Conservation (phyloP, 2,329 filamentous ascomycete genomes). For the Neopestalotiopsis clavispora region DNA sequence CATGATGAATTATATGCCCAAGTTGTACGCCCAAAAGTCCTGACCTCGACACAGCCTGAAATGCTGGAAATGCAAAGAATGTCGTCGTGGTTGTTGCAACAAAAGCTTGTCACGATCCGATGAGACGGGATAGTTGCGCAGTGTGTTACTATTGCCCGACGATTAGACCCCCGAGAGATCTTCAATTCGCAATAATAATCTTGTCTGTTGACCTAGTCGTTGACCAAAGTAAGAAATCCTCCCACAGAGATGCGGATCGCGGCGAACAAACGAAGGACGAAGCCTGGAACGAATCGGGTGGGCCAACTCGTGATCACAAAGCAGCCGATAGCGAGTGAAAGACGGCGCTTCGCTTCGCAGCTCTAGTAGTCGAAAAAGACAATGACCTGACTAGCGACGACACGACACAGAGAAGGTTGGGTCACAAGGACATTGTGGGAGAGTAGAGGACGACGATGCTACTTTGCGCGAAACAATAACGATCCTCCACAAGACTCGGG, state of each 20-base stretch:
- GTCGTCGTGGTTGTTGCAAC: not conserved
- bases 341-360: not conserved
- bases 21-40: not conserved
- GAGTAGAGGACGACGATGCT: not conserved
- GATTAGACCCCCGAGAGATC: not conserved
- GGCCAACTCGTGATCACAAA: constrained; percentile 7
- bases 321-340: constrained; percentile 1
- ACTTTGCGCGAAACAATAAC: not conserved
- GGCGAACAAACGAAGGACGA: not conserved
- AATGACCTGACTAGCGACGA: not conserved
- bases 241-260: not conserved
- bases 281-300: not conserved
- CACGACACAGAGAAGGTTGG: not conserved
- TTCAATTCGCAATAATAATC: not conserved
- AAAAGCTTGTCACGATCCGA: not conserved
- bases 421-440: constrained; percentile 3
- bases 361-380: not conserved
- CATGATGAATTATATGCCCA: constrained; percentile 6
- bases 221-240: not conserved
- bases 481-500: not conserved
- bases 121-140: not conserved
- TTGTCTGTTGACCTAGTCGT: not conserved
- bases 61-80: not conserved
- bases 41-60: not conserved
- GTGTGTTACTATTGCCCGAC: not conserved